phyloP scores from a whole-genome alignment of 2,329 filamentous ascomycete species.

The Tolypocladium album region DNA sequence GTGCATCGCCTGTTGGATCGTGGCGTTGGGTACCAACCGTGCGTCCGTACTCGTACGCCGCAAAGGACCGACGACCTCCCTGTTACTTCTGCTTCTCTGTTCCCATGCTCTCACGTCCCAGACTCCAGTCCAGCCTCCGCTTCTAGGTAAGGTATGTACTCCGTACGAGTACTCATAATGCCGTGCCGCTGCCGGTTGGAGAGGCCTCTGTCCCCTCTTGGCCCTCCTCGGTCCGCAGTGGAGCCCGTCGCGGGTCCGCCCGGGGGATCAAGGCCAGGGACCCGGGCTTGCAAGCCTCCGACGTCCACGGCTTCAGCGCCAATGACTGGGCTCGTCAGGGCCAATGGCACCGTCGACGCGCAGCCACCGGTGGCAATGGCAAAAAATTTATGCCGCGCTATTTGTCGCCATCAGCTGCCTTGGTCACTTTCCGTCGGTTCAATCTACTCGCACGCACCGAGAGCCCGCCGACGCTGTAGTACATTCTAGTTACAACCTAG shows the following conservation, averaged over 20 bases:
- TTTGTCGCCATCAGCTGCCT: not conserved
- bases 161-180: not conserved
- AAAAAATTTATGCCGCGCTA: not conserved
- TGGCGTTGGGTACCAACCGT: not conserved
- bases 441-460: too few relatives aligned
- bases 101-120: not conserved
- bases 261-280: not conserved
- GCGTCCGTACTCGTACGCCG: not conserved
- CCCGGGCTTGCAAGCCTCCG: not conserved
- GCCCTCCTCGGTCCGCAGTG: not conserved
- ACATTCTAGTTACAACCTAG: not conserved
- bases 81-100: not conserved
- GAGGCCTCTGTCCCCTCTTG: not conserved
- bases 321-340: not conserved
- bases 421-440: not conserved
- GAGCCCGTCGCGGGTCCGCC: not conserved
- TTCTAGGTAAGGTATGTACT: too few relatives aligned
- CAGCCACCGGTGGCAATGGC: not conserved
- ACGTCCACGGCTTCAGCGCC: not conserved
- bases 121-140: not conserved
- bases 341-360: not conserved
- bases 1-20: not conserved
- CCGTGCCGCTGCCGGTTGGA: not conserved
- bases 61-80: not conserved
- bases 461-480: too few relatives aligned